Conservation (phyloP, 345 rosid species). For the Clarkia xantiana region DNA sequence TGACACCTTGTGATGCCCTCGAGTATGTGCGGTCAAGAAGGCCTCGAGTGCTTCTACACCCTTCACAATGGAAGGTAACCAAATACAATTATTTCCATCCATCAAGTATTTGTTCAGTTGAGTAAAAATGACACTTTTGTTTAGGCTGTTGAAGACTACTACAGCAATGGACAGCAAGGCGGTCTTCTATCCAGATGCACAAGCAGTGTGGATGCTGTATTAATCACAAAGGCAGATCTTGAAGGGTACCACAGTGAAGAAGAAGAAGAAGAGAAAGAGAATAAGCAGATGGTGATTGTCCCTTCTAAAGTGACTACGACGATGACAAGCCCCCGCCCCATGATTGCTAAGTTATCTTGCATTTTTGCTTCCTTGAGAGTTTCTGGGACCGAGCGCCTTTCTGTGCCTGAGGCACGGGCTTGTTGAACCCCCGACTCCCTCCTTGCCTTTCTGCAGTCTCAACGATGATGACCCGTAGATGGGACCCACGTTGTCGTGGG, state of each 20-base stretch:
- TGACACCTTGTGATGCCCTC: conserved; percentile 37
- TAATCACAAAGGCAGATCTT: conserved; percentile 34
- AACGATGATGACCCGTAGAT: too few species aligned
- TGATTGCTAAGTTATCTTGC: conserved; percentile 38
- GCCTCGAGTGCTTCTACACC: conserved; percentile 43
- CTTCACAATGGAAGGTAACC: conserved; percentile 45
- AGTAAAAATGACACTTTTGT: too few species aligned
- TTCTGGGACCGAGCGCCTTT: conserved; percentile 18
- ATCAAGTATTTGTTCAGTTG: conserved; percentile 1
- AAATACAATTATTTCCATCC: background rate
- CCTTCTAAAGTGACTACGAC: too few species aligned
- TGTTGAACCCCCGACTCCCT: too few species aligned
- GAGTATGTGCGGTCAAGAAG: conserved; percentile 46
- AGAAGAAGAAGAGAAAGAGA: conserved; percentile 13
- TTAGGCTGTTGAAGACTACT: conserved; percentile 44
- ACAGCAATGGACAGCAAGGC: conserved; percentile 11
- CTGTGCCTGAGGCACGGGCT: conserved; percentile 34
- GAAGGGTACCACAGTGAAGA: conserved; percentile 31
- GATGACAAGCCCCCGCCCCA: conserved; percentile 16
- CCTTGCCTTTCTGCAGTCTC: too few species aligned
- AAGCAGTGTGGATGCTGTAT: conserved; percentile 19
- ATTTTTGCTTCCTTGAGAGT: conserved; percentile 45
- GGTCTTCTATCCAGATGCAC: conserved; percentile 5
- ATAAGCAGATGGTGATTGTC: conserved; percentile 19
- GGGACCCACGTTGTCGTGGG: too few species aligned